Conservation (phyloP, 176 grass and related monocot genomes). For the Avena sativa region DNA sequence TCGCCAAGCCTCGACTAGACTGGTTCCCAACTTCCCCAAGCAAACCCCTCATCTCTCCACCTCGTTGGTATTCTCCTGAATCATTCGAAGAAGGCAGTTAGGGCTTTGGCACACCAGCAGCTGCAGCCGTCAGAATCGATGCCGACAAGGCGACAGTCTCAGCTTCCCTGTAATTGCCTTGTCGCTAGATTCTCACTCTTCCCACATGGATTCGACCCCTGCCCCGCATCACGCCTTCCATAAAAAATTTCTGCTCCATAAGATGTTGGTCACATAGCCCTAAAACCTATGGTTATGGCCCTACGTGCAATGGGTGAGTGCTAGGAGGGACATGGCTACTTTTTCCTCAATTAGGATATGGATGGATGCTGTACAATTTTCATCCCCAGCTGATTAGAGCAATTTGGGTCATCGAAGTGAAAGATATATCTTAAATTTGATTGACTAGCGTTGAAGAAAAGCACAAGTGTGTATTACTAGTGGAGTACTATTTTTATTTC, state of each 20-base stretch:
- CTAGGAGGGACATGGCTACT: not conserved
- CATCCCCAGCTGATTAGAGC: not conserved
- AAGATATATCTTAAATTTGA: not conserved
- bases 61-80: not conserved
- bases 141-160: not conserved
- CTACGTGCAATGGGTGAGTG: not conserved
- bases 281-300: not conserved
- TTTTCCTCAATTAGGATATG: not conserved
- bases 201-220: not conserved
- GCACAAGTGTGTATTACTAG: not conserved
- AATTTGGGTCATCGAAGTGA: not conserved
- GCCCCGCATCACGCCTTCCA: not conserved
- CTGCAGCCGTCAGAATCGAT: not conserved
- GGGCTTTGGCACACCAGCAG: conserved; percentile 1
- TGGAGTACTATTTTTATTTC: not conserved
- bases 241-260: conserved; percentile 10
- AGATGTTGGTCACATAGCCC: not conserved
- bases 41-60: not conserved
- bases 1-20: not conserved
- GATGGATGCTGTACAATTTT: not conserved
- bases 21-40: conserved; percentile 14
- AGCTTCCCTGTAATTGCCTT: not conserved
- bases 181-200: not conserved
- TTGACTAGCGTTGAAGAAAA: not conserved
- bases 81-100: not conserved